These are phyloP conservation scores for Globisporangium lucens DNA, from an alignment of 352 stramenopile genomes.

Conservation along the genomic window DNA sequence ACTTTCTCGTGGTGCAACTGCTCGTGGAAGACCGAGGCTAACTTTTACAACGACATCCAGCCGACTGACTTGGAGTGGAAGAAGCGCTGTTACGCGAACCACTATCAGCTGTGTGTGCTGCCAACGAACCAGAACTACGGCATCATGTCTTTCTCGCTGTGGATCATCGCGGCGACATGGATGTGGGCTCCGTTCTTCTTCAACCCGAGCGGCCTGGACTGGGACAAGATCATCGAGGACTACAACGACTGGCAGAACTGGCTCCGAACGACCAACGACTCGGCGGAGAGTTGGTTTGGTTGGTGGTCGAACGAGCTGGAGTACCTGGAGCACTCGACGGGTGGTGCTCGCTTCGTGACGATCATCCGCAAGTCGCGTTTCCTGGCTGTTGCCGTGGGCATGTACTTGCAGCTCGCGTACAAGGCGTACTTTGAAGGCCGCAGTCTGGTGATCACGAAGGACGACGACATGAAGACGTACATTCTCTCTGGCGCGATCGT, in stretches of 20 bases:
- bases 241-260: conserved; percentile 94
- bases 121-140: conserved; percentile 97
- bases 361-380: conserved; percentile 83
- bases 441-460: conserved; percentile 49
- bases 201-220: conserved; percentile 97
- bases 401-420: conserved; percentile 84
- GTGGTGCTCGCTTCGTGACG: conserved; percentile 55
- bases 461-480: conserved; percentile 58
- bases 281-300: conserved; percentile 82
- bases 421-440: conserved; percentile 72
- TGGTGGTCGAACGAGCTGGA: conserved; percentile 85
- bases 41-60: conserved; percentile 77
- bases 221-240: conserved; percentile 95
- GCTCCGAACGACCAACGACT: conserved; percentile 88
- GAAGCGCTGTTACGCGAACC: conserved; percentile 71
- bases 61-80: conserved; percentile 76
- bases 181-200: conserved; percentile 90
- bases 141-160: conserved; percentile 96
- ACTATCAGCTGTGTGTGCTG: conserved; percentile 89
- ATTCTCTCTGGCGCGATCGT: conserved; percentile 59
- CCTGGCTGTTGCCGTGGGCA: conserved; percentile 59
- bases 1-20: conserved; percentile 93
- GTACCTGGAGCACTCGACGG: conserved; percentile 79
- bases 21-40: conserved; percentile 64
- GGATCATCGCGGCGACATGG: conserved; percentile 91